Evolutionary conservation across 2,329 filamentous ascomycete genomes (phyloP), one percentile per base, ranked within the genome.

Genomic region (Aspergillus oerlinghausenensis): DNA sequence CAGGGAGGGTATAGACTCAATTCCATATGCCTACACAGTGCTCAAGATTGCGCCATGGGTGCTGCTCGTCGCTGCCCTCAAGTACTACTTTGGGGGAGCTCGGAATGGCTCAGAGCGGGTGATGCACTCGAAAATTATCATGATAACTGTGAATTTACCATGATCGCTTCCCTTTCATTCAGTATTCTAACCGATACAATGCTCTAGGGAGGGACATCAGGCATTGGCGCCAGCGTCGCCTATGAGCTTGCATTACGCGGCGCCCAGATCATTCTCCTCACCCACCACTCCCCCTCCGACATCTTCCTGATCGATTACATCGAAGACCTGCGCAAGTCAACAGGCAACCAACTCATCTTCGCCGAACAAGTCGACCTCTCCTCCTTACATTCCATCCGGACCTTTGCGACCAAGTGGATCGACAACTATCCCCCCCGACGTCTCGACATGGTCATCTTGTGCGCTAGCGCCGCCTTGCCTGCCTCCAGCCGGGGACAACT

Each of bases 391-490:
- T 95, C 90, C 72, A 88, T 99, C 65, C 89, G 94, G 42, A 82
- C 87, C 60, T 99, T 99, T 72, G 94, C 94, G 11, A 99, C 94
- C 0, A 93, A 91, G 78, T 99, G 95, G 93, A 91, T 99, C 63
- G 93, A 99, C 73, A 97, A 97, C 73, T 84, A 89, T 23, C 93
- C 94, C 2, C 90, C 92, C 8, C 83, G 95, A 55, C 82, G 95
- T 50, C 79, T 99, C 6, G 94, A 99, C 73, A 92, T 93, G 86
- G 79, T 99, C 49, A 84, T 99, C 21, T 81, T 99, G 19, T 96
- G 92, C 72, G 94, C 88, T 9, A 89, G 89, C 48, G 88, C 88
- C 0, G 78, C 92, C 63, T 2, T 83, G 82, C 10, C 89, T 2
- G 55, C 69, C 2, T 49, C 86, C 1, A 80, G 82, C 4, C 76